Conservation (phyloP, 352 stramenopile species). For the Globisporangium middletonii region DNA sequence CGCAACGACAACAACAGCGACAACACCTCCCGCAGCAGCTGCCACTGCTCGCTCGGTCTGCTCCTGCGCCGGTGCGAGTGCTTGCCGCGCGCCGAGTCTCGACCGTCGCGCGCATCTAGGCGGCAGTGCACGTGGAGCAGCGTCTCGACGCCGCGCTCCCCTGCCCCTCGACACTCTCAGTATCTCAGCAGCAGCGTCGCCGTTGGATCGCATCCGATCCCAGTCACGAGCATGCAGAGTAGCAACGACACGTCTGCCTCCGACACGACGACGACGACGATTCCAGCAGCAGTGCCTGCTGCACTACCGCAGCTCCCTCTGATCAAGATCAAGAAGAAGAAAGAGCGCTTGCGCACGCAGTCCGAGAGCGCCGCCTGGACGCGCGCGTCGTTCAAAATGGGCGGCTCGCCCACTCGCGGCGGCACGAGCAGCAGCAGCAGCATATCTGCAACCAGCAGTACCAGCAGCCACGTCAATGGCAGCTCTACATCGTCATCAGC, state of each 20-base stretch:
- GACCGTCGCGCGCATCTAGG: too few relatives aligned
- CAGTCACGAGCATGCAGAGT: conserved; percentile 1
- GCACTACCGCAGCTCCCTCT: not conserved
- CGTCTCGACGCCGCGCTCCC: not conserved
- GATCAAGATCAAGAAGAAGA: conserved; percentile 30
- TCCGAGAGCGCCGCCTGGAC: conserved; percentile 73
- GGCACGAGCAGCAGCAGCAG: not conserved
- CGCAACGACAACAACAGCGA: too few relatives aligned
- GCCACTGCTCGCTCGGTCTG: too few relatives aligned
- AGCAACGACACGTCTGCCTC: not conserved
- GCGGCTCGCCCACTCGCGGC: conserved; percentile 21
- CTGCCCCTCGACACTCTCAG: too few relatives aligned
- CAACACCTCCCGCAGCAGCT: too few relatives aligned
- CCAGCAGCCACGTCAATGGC: not conserved
- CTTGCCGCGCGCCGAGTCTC: too few relatives aligned
- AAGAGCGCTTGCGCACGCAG: conserved; percentile 68
- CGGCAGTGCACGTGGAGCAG: too few relatives aligned
- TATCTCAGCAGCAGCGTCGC: too few relatives aligned
- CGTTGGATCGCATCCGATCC: not conserved
- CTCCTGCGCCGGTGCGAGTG: too few relatives aligned
- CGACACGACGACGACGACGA: not conserved
- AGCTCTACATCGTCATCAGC: not conserved
- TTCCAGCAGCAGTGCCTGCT: conserved; percentile 3
- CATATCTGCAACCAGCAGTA: not conserved
- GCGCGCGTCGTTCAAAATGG: conserved; percentile 62